Base-by-base conservation (phyloP, 2,329 filamentous ascomycete species). In the Alternaria triticimaculans region DNA sequence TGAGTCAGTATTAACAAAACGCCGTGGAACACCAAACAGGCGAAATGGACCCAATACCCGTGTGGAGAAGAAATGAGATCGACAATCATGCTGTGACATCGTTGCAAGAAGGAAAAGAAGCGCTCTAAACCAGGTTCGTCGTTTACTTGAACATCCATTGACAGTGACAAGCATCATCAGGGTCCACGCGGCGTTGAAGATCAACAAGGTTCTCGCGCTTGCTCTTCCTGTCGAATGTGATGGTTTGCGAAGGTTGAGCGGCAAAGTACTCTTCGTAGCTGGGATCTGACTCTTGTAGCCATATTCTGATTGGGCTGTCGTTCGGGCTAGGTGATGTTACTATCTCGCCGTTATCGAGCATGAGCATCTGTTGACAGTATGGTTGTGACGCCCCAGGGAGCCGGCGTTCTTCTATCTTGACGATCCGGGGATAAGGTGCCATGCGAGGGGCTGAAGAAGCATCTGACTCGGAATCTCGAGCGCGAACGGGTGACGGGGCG, bases 341-440 rank as follows among this genome's bases (percentile, higher is more conserved):
- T 33, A 86, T 74, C 9, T 76, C 70, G 28, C 85, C 85, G 66
- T 88, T 81, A 51, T 85, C 78, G 58, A 88, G 79, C 12, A 91
- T 82, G 65, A 86, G 82, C 84, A 90, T 90, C 72, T 90, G 86
- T 71, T 90, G 84, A 72, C 89, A 92, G 75, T 90, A 91, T 1
- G 89, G 86, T 55, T 82, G 71, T 9, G 81, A 75, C 6, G 82
- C 79, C 46, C 82, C 79, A 8, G 82, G 78, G 18, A 86, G 74
- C 23, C 89, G 85, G 55, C 88, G 87, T 77, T 92, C 89, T 75
- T 90, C 87, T 49, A 92, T 84, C 77, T 91, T 91, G 71, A 91
- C 83, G 25, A 87, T 82, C 55, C 86, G 88, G 1, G 89, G 88
- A 67, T 87, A 86, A 3, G 73, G 72, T 20, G 75, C 72, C 62